Conservation (phyloP, 2,329 filamentous ascomycete species). For the Alternaria longipes region DNA sequence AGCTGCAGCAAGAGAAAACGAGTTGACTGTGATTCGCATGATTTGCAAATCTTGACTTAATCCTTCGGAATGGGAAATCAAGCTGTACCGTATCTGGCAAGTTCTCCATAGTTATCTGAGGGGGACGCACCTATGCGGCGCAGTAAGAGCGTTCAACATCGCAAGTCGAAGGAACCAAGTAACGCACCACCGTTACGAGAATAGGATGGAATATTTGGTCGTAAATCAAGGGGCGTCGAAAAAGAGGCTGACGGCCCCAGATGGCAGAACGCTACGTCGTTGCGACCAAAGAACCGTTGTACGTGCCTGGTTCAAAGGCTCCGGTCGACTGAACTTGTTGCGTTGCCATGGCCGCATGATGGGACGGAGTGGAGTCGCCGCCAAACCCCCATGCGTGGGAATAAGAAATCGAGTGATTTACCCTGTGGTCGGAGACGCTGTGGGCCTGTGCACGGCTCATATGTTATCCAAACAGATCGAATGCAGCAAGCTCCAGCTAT, state of each 20-base stretch:
- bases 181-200: background rate
- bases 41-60: background rate
- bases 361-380: no score
- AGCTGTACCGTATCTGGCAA: background rate
- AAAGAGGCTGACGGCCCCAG: background rate
- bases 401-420: no score
- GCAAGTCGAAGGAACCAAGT: background rate
- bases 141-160: background rate
- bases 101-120: background rate
- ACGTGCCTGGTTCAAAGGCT: no score
- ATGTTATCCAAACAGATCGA: no score
- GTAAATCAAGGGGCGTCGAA: background rate
- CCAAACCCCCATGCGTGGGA: no score
- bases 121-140: background rate
- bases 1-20: background rate
- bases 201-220: background rate
- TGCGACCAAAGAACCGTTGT: no score
- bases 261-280: background rate
- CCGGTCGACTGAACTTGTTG: no score
- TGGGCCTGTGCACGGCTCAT: no score
- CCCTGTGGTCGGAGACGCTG: no score
- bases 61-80: background rate
- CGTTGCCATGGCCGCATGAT: no score
- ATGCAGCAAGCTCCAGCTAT: no score
- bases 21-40: background rate